phyloP scores from a whole-genome alignment of 163 green algal genomes.

The Picocystis sp. region DNA sequence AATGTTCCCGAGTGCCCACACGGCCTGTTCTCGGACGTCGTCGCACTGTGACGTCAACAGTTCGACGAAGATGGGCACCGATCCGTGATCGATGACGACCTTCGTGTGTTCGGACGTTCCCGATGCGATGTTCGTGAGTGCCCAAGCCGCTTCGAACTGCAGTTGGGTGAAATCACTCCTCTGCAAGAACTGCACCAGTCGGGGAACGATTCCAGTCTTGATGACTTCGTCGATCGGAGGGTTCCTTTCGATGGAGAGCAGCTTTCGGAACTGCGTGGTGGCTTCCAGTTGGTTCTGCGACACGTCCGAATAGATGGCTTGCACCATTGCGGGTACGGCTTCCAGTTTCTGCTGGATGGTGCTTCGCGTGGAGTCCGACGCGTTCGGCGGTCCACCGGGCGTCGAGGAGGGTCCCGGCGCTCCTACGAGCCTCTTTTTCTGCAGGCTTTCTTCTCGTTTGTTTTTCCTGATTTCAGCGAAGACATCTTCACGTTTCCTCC shows the following conservation, averaged over 20 bases:
- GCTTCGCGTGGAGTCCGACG: constrained; percentile 13
- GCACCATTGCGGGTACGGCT: constrained; percentile 75
- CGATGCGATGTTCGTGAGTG: constrained; percentile 94
- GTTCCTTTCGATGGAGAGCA: constrained; percentile 90
- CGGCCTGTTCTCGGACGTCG: constrained; percentile 93
- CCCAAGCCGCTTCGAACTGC: constrained; percentile 94
- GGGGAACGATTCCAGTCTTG: constrained; percentile 74
- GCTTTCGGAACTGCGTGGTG: constrained; percentile 92
- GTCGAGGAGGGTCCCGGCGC: neutral
- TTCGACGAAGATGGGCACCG: constrained; percentile 92
- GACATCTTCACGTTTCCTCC: constrained; percentile 89
- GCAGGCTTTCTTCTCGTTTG: constrained; percentile 90
- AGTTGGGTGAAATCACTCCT: constrained; percentile 70
- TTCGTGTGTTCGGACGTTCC: constrained; percentile 91
- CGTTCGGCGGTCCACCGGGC: constrained; percentile 19
- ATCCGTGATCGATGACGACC: constrained; percentile 87
- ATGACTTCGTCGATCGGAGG: constrained; percentile 98
- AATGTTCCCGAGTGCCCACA: constrained; percentile 99
- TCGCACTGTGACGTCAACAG: constrained; percentile 78
- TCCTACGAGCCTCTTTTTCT: constrained; percentile 71
- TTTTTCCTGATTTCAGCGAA: constrained; percentile 91
- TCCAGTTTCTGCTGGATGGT: constrained; percentile 66
- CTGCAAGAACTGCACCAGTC: constrained; percentile 93
- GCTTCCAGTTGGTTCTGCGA: constrained; percentile 78
- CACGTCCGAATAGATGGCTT: constrained; percentile 61